phyloP scores from a whole-genome alignment of 345 rosid species.

The Psidium friedrichsthalianum region DNA sequence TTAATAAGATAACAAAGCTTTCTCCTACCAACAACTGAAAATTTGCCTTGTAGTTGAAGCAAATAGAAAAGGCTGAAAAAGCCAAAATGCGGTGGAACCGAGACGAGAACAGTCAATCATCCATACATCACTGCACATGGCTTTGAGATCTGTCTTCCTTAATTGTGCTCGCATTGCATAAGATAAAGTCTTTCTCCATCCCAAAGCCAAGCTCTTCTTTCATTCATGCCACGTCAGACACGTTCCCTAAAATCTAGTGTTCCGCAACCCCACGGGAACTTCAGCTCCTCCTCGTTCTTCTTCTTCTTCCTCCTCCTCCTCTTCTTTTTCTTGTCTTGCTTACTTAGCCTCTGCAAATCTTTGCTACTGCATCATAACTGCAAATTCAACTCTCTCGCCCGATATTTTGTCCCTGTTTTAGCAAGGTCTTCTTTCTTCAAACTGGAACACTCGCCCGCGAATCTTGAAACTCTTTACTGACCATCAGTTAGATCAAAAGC shows the following conservation, averaged over 20 bases:
- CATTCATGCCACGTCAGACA: not conserved
- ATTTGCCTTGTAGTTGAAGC: not conserved
- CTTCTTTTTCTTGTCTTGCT: not conserved
- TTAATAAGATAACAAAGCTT: not conserved
- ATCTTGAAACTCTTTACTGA: not conserved
- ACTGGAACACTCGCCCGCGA: not conserved
- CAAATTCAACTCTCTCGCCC: not conserved
- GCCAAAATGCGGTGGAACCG: not conserved
- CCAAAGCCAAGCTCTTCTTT: not conserved
- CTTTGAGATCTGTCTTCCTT: not conserved
- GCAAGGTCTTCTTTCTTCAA: not conserved
- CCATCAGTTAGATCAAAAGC: not conserved
- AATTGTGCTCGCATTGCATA: not conserved
- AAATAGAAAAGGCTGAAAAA: not conserved
- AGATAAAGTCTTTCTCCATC: not conserved
- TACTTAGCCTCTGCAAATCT: not conserved
- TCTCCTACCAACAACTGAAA: not conserved
- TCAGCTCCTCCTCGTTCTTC: not conserved
- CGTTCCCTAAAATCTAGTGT: not conserved
- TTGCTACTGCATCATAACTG: not conserved
- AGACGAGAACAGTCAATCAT: not conserved
- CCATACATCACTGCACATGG: not conserved
- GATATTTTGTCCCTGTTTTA: not conserved
- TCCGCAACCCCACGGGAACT: not conserved
- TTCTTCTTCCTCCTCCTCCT: not conserved